A percentile compares a stretch with the other conserved stretches of the same genome.
Conservation (phyloP, 176 grass and related monocot genomes). For the Eragrostis curvula region DNA sequence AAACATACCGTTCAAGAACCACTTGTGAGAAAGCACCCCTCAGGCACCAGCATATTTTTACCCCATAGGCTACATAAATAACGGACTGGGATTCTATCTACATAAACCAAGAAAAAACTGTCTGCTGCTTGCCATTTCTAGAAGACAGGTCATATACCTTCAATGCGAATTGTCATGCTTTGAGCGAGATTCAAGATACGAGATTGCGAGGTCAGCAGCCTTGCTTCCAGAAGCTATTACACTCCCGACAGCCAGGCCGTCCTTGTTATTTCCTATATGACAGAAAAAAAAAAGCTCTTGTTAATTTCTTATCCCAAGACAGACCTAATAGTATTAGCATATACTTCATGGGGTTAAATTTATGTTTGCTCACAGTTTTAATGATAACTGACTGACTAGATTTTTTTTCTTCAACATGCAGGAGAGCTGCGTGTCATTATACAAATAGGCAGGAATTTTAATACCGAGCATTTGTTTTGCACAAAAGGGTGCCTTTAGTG, state of each 20-base stretch:
- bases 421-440: too few relatives aligned
- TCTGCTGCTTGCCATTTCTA: constrained; percentile 14
- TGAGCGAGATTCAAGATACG: constrained; percentile 55
- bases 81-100: constrained; percentile 5
- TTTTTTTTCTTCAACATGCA: too few relatives aligned
- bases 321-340: background rate
- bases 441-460: background rate
- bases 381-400: background rate
- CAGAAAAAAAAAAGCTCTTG: constrained; percentile 21
- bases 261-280: constrained; percentile 90
- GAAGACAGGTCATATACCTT: constrained; percentile 27
- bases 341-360: background rate
- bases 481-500: constrained; percentile 14
- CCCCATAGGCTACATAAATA: background rate
- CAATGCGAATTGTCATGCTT: constrained; percentile 39
- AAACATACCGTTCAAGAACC: background rate
- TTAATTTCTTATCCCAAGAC: constrained; percentile 5
- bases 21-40: background rate
- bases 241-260: constrained; percentile 88
- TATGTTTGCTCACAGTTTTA: constrained; percentile 15
- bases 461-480: constrained; percentile 25
- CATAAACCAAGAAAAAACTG: background rate
- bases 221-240: constrained; percentile 88
- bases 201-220: constrained; percentile 77
- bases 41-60: background rate